Evolutionary conservation across 2,329 filamentous ascomycete genomes (phyloP), one percentile per base, ranked within the genome.

Genomic region (Podosphaera fusca): DNA sequence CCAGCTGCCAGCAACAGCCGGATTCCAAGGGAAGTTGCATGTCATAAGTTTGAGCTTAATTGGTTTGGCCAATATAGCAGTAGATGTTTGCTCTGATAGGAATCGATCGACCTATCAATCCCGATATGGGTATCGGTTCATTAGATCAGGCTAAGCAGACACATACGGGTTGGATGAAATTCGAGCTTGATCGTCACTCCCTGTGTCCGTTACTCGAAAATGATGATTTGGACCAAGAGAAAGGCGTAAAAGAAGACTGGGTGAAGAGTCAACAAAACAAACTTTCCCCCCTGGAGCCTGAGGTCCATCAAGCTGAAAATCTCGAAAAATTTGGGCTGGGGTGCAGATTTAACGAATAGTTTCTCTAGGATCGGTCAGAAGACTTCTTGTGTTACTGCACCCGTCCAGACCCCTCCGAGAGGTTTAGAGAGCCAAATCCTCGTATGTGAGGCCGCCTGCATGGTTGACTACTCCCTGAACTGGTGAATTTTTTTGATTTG

Each of bases 21-120:
- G 34, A 52, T 52, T 34, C 31, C 30, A 52, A 52, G 50, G 50
- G 30, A 52, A 52, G 50, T 34, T 52, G 50, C 50, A 52, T 52
- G n/a, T 31, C 50, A 35, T 4, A 30, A 49, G 21, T 30, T 29
- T 52, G 30, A 36, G 50, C 33, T 36, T 52, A 35, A 34, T 52
- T 52, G 50, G n/a, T 33, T 35, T 35, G 50, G 30, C 36, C 12
- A 52, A 36, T 7, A 35, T 52, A 31, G 30, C 50, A 34, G 33
- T 52, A 5, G n/a, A 52, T 52, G 50, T 52, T 52, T 35, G 31
- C 31, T 21, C 12, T 8, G 33, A 33, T 33, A n/a, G 31, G 50
- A 52, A 42, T 42, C 31, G 21, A 50, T 52, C 50, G 34, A 35
- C 50, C 50, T 35, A 8, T n/a, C 30, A 36, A 34, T 52, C n/a